Conservation (phyloP, 345 rosid species). For the Diplotaxis tenuifolia region DNA sequence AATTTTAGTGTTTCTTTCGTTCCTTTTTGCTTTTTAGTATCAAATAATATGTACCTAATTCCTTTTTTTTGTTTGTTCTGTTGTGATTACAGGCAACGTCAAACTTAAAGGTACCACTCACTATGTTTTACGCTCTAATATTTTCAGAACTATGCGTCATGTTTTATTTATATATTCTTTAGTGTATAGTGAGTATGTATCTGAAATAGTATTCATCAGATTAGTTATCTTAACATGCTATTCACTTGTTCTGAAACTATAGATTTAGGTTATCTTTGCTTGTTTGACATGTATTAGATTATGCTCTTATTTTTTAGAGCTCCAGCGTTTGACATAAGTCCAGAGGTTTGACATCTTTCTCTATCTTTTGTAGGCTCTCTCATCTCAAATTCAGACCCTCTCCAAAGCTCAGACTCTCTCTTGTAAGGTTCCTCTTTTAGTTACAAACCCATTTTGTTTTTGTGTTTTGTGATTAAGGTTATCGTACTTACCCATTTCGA, state of each 20-base stretch:
- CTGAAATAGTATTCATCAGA: neutral
- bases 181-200: neutral
- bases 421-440: too few relatives aligned
- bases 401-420: too few relatives aligned
- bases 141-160: neutral
- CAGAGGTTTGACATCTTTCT: too few relatives aligned
- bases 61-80: neutral
- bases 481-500: too few relatives aligned
- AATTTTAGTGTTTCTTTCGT: neutral
- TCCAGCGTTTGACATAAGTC: too few relatives aligned
- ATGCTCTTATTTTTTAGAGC: too few relatives aligned
- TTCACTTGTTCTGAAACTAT: neutral
- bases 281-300: too few relatives aligned
- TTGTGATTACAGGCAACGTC: constrained; percentile 60
- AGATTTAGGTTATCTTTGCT: too few relatives aligned
- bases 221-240: neutral
- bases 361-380: too few relatives aligned
- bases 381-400: too few relatives aligned
- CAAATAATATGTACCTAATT: neutral
- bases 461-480: too few relatives aligned
- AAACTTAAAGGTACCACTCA: constrained; percentile 52
- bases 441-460: too few relatives aligned
- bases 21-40: constrained; percentile 20
- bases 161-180: neutral
- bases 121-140: neutral